Base-by-base conservation (phyloP, 768 basidiomycete species). In the Kwoniella dendrophila region DNA sequence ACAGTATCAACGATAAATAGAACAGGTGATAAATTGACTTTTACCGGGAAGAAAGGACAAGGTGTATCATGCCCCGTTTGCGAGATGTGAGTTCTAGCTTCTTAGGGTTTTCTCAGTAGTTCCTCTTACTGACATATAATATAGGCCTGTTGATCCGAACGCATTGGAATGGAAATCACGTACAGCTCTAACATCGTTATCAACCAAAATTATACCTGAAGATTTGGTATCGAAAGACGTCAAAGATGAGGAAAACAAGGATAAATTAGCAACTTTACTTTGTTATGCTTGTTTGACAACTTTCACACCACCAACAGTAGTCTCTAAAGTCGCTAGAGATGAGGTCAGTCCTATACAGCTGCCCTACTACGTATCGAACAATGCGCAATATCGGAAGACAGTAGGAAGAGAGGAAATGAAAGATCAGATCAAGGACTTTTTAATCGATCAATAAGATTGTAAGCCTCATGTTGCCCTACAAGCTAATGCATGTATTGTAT, bases 1-100 rank as follows among this genome's bases (percentile, higher is more conserved):
- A 78, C 77, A 6, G 77, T 78, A n/a, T 78, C 77, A 4, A 78
- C 77, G 16, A 78, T 78, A 30, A 71, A 69, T 44, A 62, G 74
- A 32, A 78, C 77, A 5, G 77, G 77, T 2, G 76, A 77, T 44
- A 78, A 78, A 50, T 67, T 78, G 18, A 65, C 69, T 18, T 78
- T 77, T 59, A 54, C 69, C 10, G 73, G 76, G 4, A 44, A 61
- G 27, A 38, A 32, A 3, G 57, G 58, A 32, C 11, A 53, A 12
- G 47, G 51, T 2, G 52, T 41, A 0, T 20, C 59, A 1, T 77
- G 75, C 64, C 75, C 75, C 0, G 40, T 75, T 1, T 77, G 75
- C 54, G 58, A 71, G 41, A 61, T 70, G 77, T 77, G 48, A 57
- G 74, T 72, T 11, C 4, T 8, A 8, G 36, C 36, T 18, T 8